phyloP scores from a whole-genome alignment of 2,329 filamentous ascomycete species.

The Cytospora piceae region DNA sequence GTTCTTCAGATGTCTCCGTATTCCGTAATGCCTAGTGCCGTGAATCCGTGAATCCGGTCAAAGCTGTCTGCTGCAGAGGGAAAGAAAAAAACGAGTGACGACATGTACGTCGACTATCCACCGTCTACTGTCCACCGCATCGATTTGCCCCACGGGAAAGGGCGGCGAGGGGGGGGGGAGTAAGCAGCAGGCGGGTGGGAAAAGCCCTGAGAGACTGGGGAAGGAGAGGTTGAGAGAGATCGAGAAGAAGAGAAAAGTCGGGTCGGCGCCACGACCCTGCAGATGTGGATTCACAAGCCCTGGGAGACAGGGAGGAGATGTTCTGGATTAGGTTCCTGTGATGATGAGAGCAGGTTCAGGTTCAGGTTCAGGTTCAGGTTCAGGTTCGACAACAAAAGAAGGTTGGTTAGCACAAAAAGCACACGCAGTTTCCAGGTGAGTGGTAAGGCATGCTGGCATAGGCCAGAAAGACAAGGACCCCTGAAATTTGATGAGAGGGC shows the following conservation, averaged over 20 bases:
- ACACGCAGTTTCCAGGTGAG: neutral
- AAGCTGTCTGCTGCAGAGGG: too few species aligned
- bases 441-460: neutral
- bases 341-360: neutral
- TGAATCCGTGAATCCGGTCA: neutral
- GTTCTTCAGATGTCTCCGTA: neutral
- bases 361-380: neutral
- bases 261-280: constrained; percentile 21
- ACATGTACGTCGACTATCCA: neutral
- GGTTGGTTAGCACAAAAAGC: neutral
- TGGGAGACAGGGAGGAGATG: too few species aligned
- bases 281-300: neutral
- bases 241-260: constrained; percentile 22
- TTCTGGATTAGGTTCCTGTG: neutral
- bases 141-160: neutral
- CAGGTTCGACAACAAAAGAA: neutral
- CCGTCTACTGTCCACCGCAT: neutral
- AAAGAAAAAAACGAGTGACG: neutral
- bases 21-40: neutral
- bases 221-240: constrained; percentile 29
- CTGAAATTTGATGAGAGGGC: neutral
- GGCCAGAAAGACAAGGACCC: neutral
- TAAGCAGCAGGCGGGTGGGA: neutral
- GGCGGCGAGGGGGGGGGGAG: neutral
- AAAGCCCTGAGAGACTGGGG: constrained; percentile 2